A percentile compares a stretch with the other conserved stretches of the same genome.
These are phyloP conservation scores for Suhomyces ambrosiae DNA, from an alignment of 1,139 yeast species.

Conservation along the genomic window DNA sequence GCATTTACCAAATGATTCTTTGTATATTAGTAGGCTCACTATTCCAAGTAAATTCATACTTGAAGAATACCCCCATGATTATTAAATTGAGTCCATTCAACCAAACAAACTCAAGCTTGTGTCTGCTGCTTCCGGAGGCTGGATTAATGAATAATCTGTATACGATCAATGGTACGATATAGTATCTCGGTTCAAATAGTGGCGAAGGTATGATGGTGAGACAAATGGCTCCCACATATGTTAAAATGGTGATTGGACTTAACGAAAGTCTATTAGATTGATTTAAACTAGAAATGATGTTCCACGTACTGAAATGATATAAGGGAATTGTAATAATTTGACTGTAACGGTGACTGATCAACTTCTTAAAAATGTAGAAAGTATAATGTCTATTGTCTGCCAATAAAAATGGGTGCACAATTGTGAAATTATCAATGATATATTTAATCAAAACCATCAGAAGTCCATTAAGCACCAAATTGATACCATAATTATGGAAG, in stretches of 20 bases:
- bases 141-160: conserved; percentile 66
- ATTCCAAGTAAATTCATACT: conserved; percentile 68
- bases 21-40: conserved; percentile 59
- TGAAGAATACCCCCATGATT: conserved; percentile 58
- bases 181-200: conserved; percentile 89
- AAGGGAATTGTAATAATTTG: conserved; percentile 57
- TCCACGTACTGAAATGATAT: conserved; percentile 70
- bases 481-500: conserved; percentile 24
- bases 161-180: conserved; percentile 73
- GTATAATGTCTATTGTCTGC: conserved; percentile 96
- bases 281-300: conserved; percentile 33
- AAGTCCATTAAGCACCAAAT: conserved; percentile 18
- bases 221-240: conserved; percentile 54
- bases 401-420: conserved; percentile 84
- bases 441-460: conserved; percentile 41
- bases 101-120: conserved; percentile 63
- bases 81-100: conserved; percentile 53
- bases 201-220: conserved; percentile 85
- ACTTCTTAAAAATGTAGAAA: conserved; percentile 74
- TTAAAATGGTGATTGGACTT: conserved; percentile 40
- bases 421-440: conserved; percentile 61
- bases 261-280: conserved; percentile 20
- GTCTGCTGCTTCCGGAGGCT: conserved; percentile 28
- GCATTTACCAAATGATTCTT: conserved; percentile 83
- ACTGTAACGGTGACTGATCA: conserved; percentile 50